Evolutionary conservation across 768 basidiomycete genomes (phyloP), one percentile per base, ranked within the genome.

Genomic region (Russula sp.): DNA sequence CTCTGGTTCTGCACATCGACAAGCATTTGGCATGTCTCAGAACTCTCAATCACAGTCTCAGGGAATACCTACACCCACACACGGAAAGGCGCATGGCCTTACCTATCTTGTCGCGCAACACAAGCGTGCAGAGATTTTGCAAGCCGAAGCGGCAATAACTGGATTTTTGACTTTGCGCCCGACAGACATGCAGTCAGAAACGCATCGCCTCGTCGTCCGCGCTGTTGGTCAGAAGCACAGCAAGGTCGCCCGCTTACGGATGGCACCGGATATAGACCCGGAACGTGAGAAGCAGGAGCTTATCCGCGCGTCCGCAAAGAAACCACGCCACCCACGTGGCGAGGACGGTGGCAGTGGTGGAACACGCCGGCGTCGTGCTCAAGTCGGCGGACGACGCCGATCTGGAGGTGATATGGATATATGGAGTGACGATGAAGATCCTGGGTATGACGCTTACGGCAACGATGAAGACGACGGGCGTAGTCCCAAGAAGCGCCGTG

Each of bases 101-200:
- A 90, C 92, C 29, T 94, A 94, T 73, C 85, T 94, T 66, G 88
- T 93, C 59, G 91, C 90, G 16, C 90, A 94, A 69, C 92, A 89
- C 73, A 90, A 92, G 71, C 83, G 86, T 48, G 86, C 88, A 2
- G 85, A 88, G 66, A 85, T 95, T 18, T 79, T 92, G n/a, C 93
- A 95, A 72, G 81, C 90, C 29, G 92, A 94, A 70, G 87, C 89
- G 3, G 76, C 87, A 61, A 78, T 94, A 59, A 88, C 90, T 2
- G 93, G 93, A 43, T 84, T 86, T 68, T 87, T 95, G 83, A 80
- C 84, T 45, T 77, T 96, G 61, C 86, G 87, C 3, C 93, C 93
- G 3, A 89, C 90, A 4, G 88, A 89, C 61, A 93, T 94, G 87
- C 87, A 93, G 70, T 89, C 88, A 5, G 87, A 90, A 73, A 90